These are phyloP conservation scores for Themeda triandra DNA, from an alignment of 176 grass and related monocot species.

Conservation along the genomic window DNA sequence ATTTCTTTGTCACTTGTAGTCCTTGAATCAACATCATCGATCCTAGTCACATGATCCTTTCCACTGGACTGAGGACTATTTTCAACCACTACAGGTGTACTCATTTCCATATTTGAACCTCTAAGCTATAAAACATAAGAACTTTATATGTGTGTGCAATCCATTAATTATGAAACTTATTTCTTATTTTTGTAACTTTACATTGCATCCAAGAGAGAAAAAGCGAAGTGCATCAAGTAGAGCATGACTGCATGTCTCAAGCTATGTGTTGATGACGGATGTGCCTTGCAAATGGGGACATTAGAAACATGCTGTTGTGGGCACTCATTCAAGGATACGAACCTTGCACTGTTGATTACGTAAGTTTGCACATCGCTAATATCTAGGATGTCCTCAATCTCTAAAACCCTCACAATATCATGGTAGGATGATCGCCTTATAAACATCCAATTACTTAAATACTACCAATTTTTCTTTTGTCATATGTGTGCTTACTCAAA, in stretches of 20 bases:
- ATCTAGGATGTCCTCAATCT: constrained; percentile 52
- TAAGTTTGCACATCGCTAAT: not conserved
- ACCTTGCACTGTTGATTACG: constrained; percentile 62
- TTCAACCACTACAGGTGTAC: not conserved
- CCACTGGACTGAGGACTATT: not conserved
- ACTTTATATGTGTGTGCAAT: too few species aligned
- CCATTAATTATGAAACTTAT: too few species aligned
- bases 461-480: not conserved
- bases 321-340: constrained; percentile 57
- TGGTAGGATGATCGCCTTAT: constrained; percentile 69
- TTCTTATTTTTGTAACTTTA: not conserved
- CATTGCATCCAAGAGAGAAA: constrained; percentile 53
- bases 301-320: constrained; percentile 22
- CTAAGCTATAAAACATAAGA: not conserved
- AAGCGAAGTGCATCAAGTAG: constrained; percentile 32
- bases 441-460: not conserved
- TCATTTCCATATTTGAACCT: not conserved
- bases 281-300: not conserved
- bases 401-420: constrained; percentile 49
- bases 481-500: not conserved
- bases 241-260: constrained; percentile 39
- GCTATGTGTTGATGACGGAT: constrained; percentile 7
- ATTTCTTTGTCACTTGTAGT: not conserved
- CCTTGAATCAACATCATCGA: not conserved
- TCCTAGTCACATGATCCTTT: not conserved